Evolutionary conservation across 805 yeast species (phyloP), one percentile per base, ranked within the genome.

Genomic region (Schizosaccharomyces japonicus): DNA sequence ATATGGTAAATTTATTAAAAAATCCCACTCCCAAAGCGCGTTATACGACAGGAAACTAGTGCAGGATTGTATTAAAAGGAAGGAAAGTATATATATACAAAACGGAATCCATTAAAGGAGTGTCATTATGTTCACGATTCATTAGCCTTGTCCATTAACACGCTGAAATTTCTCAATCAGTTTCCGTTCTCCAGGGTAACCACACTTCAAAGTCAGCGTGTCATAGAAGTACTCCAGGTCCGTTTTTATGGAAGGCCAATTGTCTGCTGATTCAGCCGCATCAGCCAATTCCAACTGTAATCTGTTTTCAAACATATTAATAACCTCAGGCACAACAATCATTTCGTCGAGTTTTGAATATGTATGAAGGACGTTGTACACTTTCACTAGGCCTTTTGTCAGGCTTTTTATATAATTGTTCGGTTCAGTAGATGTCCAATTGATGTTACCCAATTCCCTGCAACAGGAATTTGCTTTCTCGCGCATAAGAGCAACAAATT

Each of bases 401-500:
- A 79, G 59, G 1, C 69, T 67, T 49, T 70, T 75, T 80, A 79
- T 77, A 56, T 76, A 79, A 30, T 59, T 63, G 55, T 76, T 78
- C 40, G 74, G 73, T 2, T 69, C 64, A 6, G 61, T 63, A 2
- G 72, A 61, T 19, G 5, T 27, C 75, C 78, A 75, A 53, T 76
- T 67, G 8, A 69, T 65, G 19, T 58, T 59, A 11, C 62, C 55
- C 2, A 77, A 64, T 3, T 70, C 63, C n/a, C 58, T 55, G 48
- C 77, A 66, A 55, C 75, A 78, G 32, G 59, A 62, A 1, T 60
- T 53, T 1, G 76, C 70, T 48, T 81, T 69, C 50, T 78, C 85
- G 39, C 67, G 65, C 85, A 79, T 78, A 15, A 79, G 70, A 1
- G 76, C 67, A n/a, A 78, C 72, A 40, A 80, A 64, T 56, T 78